Evolutionary conservation across 768 basidiomycete species (phyloP).

Genomic region (Tricholoma flavovirens): DNA sequence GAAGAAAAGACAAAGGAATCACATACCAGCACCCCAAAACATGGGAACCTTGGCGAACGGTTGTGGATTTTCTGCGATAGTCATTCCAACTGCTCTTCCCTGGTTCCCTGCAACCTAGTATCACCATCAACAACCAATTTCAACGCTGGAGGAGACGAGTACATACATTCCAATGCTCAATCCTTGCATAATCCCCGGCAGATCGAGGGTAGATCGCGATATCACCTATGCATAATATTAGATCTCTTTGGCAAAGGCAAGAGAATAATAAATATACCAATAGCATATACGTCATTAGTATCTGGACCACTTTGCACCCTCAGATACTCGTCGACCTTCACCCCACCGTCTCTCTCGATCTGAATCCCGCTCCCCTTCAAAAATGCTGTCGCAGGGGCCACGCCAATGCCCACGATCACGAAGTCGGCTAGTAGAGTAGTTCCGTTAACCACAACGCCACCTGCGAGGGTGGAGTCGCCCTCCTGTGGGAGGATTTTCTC

Average conservation of each 20-base stretch:
- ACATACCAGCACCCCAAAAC: slow-evolving; percentile 88
- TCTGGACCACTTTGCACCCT: slow-evolving; percentile 43
- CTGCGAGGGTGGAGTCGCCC: slow-evolving; percentile 48
- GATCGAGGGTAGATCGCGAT: slow-evolving; percentile 75
- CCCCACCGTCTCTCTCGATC: slow-evolving; percentile 70
- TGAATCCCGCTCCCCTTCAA: slow-evolving; percentile 64
- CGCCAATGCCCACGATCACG: slow-evolving; percentile 84
- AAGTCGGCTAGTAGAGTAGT: slow-evolving; percentile 65
- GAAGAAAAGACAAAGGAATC: not conserved
- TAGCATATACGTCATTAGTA: slow-evolving; percentile 57
- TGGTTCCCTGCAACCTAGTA: slow-evolving; percentile 76
- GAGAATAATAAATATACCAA: slow-evolving; percentile 38
- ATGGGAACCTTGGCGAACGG: slow-evolving; percentile 78
- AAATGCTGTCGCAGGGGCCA: slow-evolving; percentile 75
- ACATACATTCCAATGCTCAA: slow-evolving; percentile 90
- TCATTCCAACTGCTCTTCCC: slow-evolving; percentile 77
- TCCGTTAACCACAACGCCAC: slow-evolving; percentile 61
- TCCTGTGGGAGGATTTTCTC: slow-evolving; percentile 59
- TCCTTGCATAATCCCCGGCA: slow-evolving; percentile 47
- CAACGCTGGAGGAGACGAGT: not conserved
- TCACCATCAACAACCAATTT: not conserved
- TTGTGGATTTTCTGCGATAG: slow-evolving; percentile 57
- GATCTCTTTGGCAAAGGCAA: not conserved
- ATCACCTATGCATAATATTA: slow-evolving; percentile 44
- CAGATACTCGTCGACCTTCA: slow-evolving; percentile 73